Evolutionary conservation across 139 green algal genomes (phyloP).

Genomic region (Micractinium sp.): DNA sequence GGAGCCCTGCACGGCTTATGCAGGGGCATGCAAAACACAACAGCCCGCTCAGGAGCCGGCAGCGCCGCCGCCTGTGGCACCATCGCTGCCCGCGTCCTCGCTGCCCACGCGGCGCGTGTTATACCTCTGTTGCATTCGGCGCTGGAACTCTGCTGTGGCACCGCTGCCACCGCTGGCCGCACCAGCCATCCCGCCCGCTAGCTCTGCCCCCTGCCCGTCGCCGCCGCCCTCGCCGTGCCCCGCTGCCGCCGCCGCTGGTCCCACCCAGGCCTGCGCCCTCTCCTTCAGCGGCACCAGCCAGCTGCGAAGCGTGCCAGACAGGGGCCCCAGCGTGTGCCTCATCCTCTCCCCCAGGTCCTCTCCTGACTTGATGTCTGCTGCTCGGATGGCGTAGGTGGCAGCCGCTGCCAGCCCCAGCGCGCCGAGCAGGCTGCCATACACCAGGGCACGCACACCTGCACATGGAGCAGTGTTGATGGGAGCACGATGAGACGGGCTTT

Average conservation of each 20-base stretch:
- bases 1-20: no score
- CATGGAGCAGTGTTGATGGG: neutral
- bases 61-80: neutral
- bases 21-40: no score
- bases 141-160: neutral
- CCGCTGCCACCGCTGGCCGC: neutral
- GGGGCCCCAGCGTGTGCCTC: neutral
- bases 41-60: neutral
- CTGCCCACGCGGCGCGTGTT: neutral
- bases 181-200: neutral
- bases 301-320: neutral
- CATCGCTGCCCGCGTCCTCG: neutral
- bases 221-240: neutral
- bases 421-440: slow-evolving; percentile 37
- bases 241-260: neutral
- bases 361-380: neutral
- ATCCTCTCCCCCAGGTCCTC: slow-evolving; percentile 20
- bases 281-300: slow-evolving; percentile 25
- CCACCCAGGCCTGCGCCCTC: slow-evolving; percentile 10
- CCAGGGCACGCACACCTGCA: slow-evolving; percentile 26
- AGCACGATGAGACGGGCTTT: neutral
- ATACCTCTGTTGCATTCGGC: slow-evolving; percentile 10
- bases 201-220: neutral
- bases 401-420: slow-evolving; percentile 16
- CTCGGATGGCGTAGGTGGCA: neutral